Evolutionary conservation across 2,329 filamentous ascomycete species (phyloP), one percentile per base, ranked within the genome.

Genomic region (Ilyonectria mors-panacis): DNA sequence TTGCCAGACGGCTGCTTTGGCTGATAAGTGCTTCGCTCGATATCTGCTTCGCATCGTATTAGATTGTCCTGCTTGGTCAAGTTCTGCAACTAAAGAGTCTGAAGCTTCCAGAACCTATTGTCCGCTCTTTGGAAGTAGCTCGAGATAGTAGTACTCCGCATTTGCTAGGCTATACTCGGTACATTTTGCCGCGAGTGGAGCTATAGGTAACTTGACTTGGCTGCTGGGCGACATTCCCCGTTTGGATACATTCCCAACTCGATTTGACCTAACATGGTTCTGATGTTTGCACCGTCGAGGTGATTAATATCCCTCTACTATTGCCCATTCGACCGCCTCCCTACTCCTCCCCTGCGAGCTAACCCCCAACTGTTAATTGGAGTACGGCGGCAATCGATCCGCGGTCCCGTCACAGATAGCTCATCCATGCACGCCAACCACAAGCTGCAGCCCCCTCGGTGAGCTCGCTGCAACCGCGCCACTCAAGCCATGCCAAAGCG

Each of bases 381-480:
- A 9, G 15, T 15, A 39, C 13, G 37, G 37, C 37, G 42, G 42
- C 42, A 45, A 45, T 45, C 42, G 42, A 45, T 21, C 42, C 42
- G 42, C 42, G 19, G 19, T 45, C 19, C 42, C 42, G 42, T 45
- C 42, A 10, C 12, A 45, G 42, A 45, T 45, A 17, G 23, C 17
- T 28, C 23, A 26, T 50, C 47, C 47, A 26, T 50, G 47, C 15
- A 28, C 39, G 45, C 48, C 33, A 47, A 28, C 28, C 51, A 53
- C 23, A 61, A 28, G 58, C 55, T 56, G 55, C 55, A 54, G 50
- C 15, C 39, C 15, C 39, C 8, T n/a, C 39, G 39, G 15, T n/a
- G 39, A 42, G 39, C 15, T 26, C 26, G 35, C 21, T 72, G 65
- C 62, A 73, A 58, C 70, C 72, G 72, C 72, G 59, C 72, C 72